These are phyloP conservation scores for Nitzschia sp. DNA, from an alignment of 108 stramenopile species.

Conservation along the genomic window DNA sequence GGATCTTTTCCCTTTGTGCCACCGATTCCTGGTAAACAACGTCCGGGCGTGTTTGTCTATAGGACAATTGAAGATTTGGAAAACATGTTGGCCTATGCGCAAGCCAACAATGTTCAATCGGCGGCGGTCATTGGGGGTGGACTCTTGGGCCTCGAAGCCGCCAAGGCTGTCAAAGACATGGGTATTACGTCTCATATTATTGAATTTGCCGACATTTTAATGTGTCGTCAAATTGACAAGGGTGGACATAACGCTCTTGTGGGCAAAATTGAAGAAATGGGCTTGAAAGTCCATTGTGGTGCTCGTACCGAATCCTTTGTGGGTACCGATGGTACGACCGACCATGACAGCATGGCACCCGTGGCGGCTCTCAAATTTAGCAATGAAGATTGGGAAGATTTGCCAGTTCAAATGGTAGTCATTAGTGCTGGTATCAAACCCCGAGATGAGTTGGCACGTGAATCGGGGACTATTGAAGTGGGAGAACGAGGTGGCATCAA, in stretches of 20 bases:
- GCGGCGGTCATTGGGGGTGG: slow-evolving; percentile 97
- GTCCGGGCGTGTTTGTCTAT: slow-evolving; percentile 93
- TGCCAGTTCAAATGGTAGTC: slow-evolving; percentile 92
- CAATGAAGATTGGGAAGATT: slow-evolving; percentile 89
- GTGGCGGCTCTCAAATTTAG: slow-evolving; percentile 77
- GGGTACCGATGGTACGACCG: slow-evolving; percentile 79
- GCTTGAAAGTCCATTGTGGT: slow-evolving; percentile 89
- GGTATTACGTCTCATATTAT: slow-evolving; percentile 89
- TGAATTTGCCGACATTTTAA: slow-evolving; percentile 92
- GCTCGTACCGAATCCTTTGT: slow-evolving; percentile 91
- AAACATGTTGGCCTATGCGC: slow-evolving; percentile 83
- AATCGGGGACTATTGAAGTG: slow-evolving; percentile 56
- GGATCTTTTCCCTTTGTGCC: slow-evolving; percentile 94
- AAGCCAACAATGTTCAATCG: slow-evolving; percentile 76
- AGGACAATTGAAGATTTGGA: slow-evolving; percentile 95
- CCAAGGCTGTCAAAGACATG: slow-evolving; percentile 91
- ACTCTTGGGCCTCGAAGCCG: slow-evolving; percentile 60
- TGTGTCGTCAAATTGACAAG: slow-evolving; percentile 96
- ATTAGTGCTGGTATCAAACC: slow-evolving; percentile 92
- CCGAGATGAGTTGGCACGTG: slow-evolving; percentile 87
- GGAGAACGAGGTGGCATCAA: slow-evolving; percentile 91
- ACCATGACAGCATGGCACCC: slow-evolving; percentile 64
- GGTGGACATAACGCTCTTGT: slow-evolving; percentile 92
- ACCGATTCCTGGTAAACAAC: slow-evolving; percentile 90
- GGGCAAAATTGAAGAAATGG: slow-evolving; percentile 90